Evolutionary conservation across 2,329 filamentous ascomycete genomes (phyloP), one percentile per base, ranked within the genome.

Genomic region (Ascochyta viciae-villosae): DNA sequence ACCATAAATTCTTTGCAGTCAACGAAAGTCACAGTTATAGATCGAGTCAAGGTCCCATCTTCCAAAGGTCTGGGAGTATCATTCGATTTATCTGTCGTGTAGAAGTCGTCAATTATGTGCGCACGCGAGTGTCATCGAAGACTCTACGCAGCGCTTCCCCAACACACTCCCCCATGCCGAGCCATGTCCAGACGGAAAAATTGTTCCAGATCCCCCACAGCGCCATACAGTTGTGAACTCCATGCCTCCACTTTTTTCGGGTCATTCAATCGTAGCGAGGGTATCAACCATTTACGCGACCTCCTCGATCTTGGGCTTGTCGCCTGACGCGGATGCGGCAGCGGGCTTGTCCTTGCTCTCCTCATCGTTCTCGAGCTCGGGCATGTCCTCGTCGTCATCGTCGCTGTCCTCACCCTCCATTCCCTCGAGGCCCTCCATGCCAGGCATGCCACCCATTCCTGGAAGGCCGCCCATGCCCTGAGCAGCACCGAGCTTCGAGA

Each of bases 401-500:
- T 82, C 81, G 22, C 83, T 81, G 43, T 63, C 70, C 42, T 75
- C 79, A n/a, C 74, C 64, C 12, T 55, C 62, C 44, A 48, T 43
- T 29, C 46, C 61, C 3, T 55, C 63, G 44, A 66, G 59, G 10
- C 68, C 78, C 39, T 39, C 38, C 58, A 64, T 58, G 23, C 60
- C 63, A 6, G 54, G 60, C 51, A 54, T 54, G 39, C 54, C 64
- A n/a, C 55, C 61, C 63, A 66, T 66, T 8, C 68, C 78, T 40
- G 44, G 47, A 41, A 61, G 57, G 29, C 66, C 78, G 46, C 61
- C 74, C 63, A 65, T 63, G 19, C 66, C 77, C 48, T 70, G 75
- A 45, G 73, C 74, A 24, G 82, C 79, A 61, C 78, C 79, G 61
- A 96, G 88, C 84, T 96, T 96, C 71, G 90, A 95, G 87, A 96